These are phyloP conservation scores for Pythium myriotylum DNA, from an alignment of 352 stramenopile genomes.

Conservation along the genomic window DNA sequence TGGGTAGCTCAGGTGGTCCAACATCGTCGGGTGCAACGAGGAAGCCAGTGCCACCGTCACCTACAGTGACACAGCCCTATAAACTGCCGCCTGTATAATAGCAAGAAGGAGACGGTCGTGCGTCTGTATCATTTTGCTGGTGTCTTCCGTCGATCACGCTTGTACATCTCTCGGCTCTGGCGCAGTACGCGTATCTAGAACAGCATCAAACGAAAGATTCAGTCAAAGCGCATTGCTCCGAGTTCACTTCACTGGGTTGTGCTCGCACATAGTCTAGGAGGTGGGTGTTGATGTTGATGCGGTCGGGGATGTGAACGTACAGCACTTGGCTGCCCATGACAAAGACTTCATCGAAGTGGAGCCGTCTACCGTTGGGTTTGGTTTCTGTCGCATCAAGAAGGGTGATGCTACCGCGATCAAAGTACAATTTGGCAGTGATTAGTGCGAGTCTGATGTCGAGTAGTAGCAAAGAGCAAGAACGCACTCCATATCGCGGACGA, in stretches of 20 bases:
- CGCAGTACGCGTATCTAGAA: constrained; percentile 73
- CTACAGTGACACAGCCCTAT: constrained; percentile 32
- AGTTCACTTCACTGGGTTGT: neutral
- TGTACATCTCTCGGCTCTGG: constrained; percentile 85
- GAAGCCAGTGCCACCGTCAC: constrained; percentile 36
- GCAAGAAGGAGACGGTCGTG: neutral
- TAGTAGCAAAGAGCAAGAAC: constrained; percentile 4
- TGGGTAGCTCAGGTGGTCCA: constrained; percentile 13
- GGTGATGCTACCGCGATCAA: constrained; percentile 49
- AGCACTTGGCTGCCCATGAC: constrained; percentile 88
- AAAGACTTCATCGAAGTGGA: constrained; percentile 83
- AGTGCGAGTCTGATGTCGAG: neutral
- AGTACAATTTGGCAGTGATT: neutral
- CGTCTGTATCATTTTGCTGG: constrained; percentile 7
- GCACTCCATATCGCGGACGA: constrained; percentile 87
- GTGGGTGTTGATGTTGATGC: constrained; percentile 80
- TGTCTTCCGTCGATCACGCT: constrained; percentile 60
- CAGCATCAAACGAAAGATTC: neutral
- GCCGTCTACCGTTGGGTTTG: constrained; percentile 60
- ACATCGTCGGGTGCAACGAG: constrained; percentile 7
- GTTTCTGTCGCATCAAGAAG: constrained; percentile 74
- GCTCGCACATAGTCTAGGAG: constrained; percentile 75
- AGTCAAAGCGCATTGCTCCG: neutral
- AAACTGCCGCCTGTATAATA: constrained; percentile 78
- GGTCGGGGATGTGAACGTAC: constrained; percentile 87